Base-by-base conservation (phyloP, 2,329 filamentous ascomycete species). In the Cercospora citrullina region DNA sequence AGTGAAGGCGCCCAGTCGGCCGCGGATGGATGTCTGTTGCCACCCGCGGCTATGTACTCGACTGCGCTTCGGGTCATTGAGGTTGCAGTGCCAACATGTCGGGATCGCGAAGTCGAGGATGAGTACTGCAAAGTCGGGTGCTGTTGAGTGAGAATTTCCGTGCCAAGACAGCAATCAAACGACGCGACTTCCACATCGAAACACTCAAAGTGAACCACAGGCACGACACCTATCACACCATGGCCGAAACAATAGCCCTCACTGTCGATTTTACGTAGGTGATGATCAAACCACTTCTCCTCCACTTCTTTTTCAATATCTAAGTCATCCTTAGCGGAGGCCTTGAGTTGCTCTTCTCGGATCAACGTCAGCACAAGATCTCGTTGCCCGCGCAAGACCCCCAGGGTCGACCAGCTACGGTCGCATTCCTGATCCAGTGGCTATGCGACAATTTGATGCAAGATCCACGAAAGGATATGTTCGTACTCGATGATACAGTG, bases 271-370 rank as follows among this genome's bases (percentile, higher is more conserved):
- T 95, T 77, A 88, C 86, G 90, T 91, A 81, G 70, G 82, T 79
- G 6, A 31, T 55, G 58, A 39, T 45, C 14, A 59, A 62, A 33
- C n/a, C 60, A 60, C 66, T 51, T 60, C 23, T 2, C 8, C 16
- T n/a, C 26, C n/a, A 10, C 23, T 9, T 62, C 18, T 33, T 28
- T 21, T 42, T 53, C 48, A 53, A 48, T 28, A 21, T 61, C 65
- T 68, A 69, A 68, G 63, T 72, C 65, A 39, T 62, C 63, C 28
- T 12, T 60, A 84, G 95, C 72, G 95, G 95, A 70, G 95, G 95
- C 23, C 87, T 99, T 18, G 95, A 99, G 82, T 91, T 97, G 83
- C 89, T 99, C 72, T 99, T 99, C 81, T 88, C 90, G 33, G 90
- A 97, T 78, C 84, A 93, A 80, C 87, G 90, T 65, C 90, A 89